Percentiles rank a stretch among this genome's conserved stretches.
Conservation (phyloP, 192 early-diverging fungal genomes). For the Entophlyctis helioformis region DNA sequence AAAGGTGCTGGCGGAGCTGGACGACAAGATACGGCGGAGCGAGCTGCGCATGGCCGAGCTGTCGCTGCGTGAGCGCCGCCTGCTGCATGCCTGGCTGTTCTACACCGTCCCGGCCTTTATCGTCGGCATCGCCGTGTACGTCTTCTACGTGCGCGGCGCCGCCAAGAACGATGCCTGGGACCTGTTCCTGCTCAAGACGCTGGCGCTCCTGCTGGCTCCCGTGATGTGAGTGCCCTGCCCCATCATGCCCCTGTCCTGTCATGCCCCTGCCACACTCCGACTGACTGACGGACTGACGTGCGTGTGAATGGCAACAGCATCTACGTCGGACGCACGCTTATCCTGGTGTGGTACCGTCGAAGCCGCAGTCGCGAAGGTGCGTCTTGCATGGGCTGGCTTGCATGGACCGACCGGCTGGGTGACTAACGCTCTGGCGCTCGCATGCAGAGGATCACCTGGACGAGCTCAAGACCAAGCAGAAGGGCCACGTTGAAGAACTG, state of each 20-base stretch:
- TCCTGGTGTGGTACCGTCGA: too few relatives aligned
- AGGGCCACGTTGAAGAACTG: slow-evolving; percentile 76
- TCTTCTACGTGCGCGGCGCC: slow-evolving; percentile 35
- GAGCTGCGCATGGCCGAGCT: slow-evolving; percentile 21
- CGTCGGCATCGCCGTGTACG: too few relatives aligned
- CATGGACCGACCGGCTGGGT: too few relatives aligned
- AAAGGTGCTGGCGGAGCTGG: slow-evolving; percentile 42
- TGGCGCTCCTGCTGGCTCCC: too few relatives aligned
- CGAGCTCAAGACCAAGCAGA: slow-evolving; percentile 21
- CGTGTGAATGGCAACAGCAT: too few relatives aligned
- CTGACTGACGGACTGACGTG: too few relatives aligned
- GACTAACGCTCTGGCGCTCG: too few relatives aligned
- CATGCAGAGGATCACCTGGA: slow-evolving; percentile 8
- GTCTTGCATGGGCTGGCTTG: too few relatives aligned
- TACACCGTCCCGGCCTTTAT: slow-evolving; percentile 46
- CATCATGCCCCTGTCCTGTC: slow-evolving; percentile 23
- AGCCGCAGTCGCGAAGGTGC: too few relatives aligned
- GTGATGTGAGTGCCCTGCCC: slow-evolving; percentile 26
- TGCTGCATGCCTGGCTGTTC: slow-evolving; percentile 39
- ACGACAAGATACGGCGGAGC: slow-evolving; percentile 37
- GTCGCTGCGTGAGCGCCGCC: slow-evolving; percentile 35
- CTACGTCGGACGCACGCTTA: too few relatives aligned
- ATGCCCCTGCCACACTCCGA: too few relatives aligned
- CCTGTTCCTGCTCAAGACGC: slow-evolving; percentile 28
- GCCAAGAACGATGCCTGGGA: slow-evolving; percentile 36